A percentile compares a stretch with the other conserved stretches of the same genome.
phyloP scores from a whole-genome alignment of 2,329 filamentous ascomycete genomes.

The Fonsecaea monophora region DNA sequence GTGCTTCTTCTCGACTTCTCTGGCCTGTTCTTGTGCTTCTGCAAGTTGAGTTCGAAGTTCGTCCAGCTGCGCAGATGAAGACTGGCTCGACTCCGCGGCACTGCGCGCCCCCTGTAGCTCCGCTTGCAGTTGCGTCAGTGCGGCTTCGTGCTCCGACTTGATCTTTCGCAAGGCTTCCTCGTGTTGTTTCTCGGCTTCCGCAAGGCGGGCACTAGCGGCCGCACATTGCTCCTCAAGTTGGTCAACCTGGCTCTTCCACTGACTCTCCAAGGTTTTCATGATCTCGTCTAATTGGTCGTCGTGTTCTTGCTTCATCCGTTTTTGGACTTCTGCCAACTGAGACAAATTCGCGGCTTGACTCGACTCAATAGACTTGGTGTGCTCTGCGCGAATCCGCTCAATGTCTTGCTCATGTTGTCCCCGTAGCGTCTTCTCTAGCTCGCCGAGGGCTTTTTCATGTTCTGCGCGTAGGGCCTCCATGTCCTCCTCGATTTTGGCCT shows the following conservation, averaged over 20 bases:
- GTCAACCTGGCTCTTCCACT: constrained; percentile 36
- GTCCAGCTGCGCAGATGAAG: constrained; percentile 30
- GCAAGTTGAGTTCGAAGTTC: constrained; percentile 30
- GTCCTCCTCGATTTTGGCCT: constrained; percentile 22
- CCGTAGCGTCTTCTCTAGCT: constrained; percentile 25
- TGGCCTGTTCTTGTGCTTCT: constrained; percentile 23
- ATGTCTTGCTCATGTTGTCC: constrained; percentile 29
- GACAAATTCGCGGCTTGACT: constrained; percentile 27
- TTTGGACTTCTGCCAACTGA: constrained; percentile 33
- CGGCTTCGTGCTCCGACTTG: constrained; percentile 28
- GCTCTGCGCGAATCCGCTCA: constrained; percentile 34
- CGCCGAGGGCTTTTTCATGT: constrained; percentile 29
- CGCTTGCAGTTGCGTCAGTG: constrained; percentile 22
- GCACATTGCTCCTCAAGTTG: constrained; percentile 31
- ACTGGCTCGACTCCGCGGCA: constrained; percentile 17
- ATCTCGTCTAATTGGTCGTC: constrained; percentile 37
- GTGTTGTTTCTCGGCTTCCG: constrained; percentile 26
- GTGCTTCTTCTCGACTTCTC: constrained; percentile 24
- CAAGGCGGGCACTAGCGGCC: constrained; percentile 30
- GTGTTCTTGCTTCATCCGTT: constrained; percentile 31
- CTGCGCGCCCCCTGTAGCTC: constrained; percentile 25
- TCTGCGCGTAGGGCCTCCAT: constrained; percentile 26
- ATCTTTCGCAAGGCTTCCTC: constrained; percentile 19
- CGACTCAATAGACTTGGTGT: constrained; percentile 35
- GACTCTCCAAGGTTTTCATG: constrained; percentile 37